Evolutionary conservation across 1,284 basidiomycete genomes (phyloP).

Genomic region (Blastosporella zonata): DNA sequence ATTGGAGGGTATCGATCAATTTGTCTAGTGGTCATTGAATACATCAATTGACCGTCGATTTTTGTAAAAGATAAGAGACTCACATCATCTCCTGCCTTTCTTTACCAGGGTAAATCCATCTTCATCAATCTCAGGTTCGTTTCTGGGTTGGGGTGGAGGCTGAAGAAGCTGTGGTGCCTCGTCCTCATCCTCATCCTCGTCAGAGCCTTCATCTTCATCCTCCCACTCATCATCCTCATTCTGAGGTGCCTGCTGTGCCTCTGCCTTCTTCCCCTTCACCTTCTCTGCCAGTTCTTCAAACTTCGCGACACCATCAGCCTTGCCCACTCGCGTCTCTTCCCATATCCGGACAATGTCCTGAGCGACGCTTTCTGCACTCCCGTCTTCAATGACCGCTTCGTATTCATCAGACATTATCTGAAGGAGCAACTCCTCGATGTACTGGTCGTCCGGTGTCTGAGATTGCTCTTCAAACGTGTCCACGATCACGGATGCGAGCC

Average conservation of each 20-base stretch:
- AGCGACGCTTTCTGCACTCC: slow-evolving; percentile 68
- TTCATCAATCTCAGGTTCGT: slow-evolving; percentile 77
- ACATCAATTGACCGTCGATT: no score
- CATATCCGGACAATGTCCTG: slow-evolving; percentile 69
- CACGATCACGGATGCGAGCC: slow-evolving; percentile 79
- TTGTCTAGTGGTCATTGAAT: no score
- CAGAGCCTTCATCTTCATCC: slow-evolving; percentile 37
- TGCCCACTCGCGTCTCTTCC: slow-evolving; percentile 46
- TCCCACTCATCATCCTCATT: slow-evolving; percentile 51
- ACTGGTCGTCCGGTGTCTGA: slow-evolving; percentile 63
- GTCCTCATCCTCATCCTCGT: slow-evolving; percentile 45
- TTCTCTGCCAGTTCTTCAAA: slow-evolving; percentile 65
- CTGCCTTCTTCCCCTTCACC: slow-evolving; percentile 55
- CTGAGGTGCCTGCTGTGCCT: slow-evolving; percentile 45
- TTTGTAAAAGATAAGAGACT: no score
- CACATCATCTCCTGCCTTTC: slow-evolving; percentile 18
- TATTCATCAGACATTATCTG: slow-evolving; percentile 87
- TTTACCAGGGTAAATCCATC: slow-evolving; percentile 82
- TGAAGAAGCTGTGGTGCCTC: slow-evolving; percentile 55
- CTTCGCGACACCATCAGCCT: slow-evolving; percentile 42
- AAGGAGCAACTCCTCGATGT: slow-evolving; percentile 74
- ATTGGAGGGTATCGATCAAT: no score
- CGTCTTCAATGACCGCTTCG: slow-evolving; percentile 79
- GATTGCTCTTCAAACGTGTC: slow-evolving; percentile 73
- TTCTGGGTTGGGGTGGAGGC: slow-evolving; percentile 31